Conservation (phyloP, 805 yeast genomes). For the Debaryomyces tyrocola region DNA sequence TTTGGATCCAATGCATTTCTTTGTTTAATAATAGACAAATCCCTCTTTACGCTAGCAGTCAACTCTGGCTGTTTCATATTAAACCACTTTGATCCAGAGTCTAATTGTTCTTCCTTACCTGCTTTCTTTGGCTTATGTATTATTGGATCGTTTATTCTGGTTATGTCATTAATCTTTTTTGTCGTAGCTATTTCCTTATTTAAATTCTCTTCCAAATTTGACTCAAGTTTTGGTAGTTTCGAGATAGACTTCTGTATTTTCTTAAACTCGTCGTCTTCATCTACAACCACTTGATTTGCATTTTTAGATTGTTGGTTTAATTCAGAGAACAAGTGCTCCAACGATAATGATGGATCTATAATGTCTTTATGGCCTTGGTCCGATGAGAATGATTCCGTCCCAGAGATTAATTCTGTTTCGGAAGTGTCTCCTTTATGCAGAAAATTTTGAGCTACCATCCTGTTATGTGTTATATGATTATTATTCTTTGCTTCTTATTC, state of each 20-base stretch:
- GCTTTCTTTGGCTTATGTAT: slow-evolving; percentile 13
- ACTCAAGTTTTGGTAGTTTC: slow-evolving; percentile 42
- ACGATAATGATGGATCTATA: slow-evolving; percentile 14
- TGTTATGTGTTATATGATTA: neutral
- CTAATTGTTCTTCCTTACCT: slow-evolving; percentile 14
- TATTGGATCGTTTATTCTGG: slow-evolving; percentile 50
- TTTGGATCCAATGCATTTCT: slow-evolving; percentile 93
- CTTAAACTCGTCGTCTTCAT: slow-evolving; percentile 24
- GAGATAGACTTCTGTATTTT: slow-evolving; percentile 34
- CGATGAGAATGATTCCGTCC: slow-evolving; percentile 25
- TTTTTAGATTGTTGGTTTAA: slow-evolving; percentile 25
- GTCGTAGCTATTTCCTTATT: slow-evolving; percentile 10
- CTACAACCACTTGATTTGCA: neutral
- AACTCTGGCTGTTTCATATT: slow-evolving; percentile 73
- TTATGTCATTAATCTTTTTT: slow-evolving; percentile 16
- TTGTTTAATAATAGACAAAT: slow-evolving; percentile 74
- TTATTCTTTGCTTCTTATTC: neutral
- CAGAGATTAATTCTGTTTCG: slow-evolving; percentile 19
- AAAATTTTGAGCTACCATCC: slow-evolving; percentile 16
- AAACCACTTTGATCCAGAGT: slow-evolving; percentile 73
- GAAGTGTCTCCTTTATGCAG: slow-evolving; percentile 22
- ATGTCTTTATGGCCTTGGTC: slow-evolving; percentile 12
- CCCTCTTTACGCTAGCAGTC: slow-evolving; percentile 72
- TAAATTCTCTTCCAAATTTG: slow-evolving; percentile 24
- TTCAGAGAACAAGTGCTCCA: slow-evolving; percentile 33